Percentiles rank a stretch among this genome's conserved stretches.
These are phyloP conservation scores for Fusarium piperis DNA, from an alignment of 2,329 filamentous ascomycete genomes.

Conservation along the genomic window DNA sequence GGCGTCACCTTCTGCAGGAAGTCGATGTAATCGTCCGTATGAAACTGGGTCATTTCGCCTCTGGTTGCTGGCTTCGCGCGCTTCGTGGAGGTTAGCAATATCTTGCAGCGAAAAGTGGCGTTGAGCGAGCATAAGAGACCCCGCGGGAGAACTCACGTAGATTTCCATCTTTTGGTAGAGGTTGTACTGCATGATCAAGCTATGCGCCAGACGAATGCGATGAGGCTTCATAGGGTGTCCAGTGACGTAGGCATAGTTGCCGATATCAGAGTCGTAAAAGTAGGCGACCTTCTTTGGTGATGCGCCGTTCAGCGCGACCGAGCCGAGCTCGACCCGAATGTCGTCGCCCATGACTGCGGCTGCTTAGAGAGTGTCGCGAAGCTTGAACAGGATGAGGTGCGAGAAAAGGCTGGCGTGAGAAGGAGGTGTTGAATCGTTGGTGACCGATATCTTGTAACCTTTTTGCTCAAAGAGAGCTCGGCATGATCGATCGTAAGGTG, in stretches of 20 bases:
- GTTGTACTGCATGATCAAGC: conserved; percentile 94
- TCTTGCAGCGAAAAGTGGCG: not conserved
- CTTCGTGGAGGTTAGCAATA: conserved; percentile 56
- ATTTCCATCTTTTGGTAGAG: conserved; percentile 97
- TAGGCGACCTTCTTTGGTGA: conserved; percentile 88
- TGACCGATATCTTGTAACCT: conserved; percentile 4
- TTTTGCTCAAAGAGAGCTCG: conserved; percentile 32
- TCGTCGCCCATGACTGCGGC: conserved; percentile 51
- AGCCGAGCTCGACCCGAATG: conserved; percentile 53
- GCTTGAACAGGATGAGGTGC: conserved; percentile 7
- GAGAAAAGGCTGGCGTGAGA: conserved; percentile 1
- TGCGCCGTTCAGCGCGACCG: conserved; percentile 57
- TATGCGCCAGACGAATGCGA: conserved; percentile 92
- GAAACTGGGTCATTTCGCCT: conserved; percentile 92
- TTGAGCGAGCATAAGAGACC: not conserved
- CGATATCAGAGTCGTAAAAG: conserved; percentile 98
- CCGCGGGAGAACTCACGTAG: conserved; percentile 70
- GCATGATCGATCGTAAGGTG: conserved; percentile 32
- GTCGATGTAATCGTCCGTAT: conserved; percentile 94
- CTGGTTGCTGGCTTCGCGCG: conserved; percentile 86
- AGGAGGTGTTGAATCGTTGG: not conserved
- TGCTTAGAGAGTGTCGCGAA: conserved; percentile 28
- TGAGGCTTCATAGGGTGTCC: conserved; percentile 99
- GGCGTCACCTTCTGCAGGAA: conserved; percentile 96
- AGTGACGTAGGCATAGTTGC: conserved; percentile 96